Evolutionary conservation across 1,139 yeast genomes (phyloP), one percentile per base, ranked within the genome.

Genomic region (Waltiozyma sp.): DNA sequence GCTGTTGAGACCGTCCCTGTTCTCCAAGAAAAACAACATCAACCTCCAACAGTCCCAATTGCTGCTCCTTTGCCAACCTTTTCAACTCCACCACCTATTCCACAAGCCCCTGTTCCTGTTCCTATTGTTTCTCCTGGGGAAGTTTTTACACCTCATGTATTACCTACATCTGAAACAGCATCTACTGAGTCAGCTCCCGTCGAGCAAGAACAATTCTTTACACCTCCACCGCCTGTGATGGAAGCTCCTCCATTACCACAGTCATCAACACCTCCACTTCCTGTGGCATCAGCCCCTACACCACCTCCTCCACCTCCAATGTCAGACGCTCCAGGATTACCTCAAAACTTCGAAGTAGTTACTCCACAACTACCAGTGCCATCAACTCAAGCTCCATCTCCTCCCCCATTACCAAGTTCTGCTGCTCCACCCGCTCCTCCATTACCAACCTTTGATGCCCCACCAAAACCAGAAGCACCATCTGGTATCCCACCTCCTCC

Each of bases 401-500:
- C 41, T 38, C 45, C 54, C n/a, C 40, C 45, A 41, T 24, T 33
- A 26, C 45, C 44, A 15, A 38, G 24, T 37, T 35, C 80, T 79
- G 4, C 66, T 16, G 73, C 79, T 1, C 80, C 82, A 14, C 40
- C 73, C 65, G 53, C 56, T 47, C 39, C 44, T 16, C 28, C 28
- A 23, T 39, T 43, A 10, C 28, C 28, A 26, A 26, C 43, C 42
- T 71, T 72, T 3, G 72, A 68, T 45, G 69, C 40, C 15, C 43
- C 44, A 26, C 38, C 68, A 42, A 56, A 40, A 44, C 53, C 43
- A 37, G n/a, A 41, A 37, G 11, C 19, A 39, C 24, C 41, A 16
- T 23, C 42, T 14, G 40, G 40, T 21, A 19, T n/a, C 11, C 21
- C 28, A 6, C 40, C 73, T 65, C 53, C 56, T 48, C 38, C 43